These are phyloP conservation scores for Flaveria robusta DNA, from an alignment of 129 eudicot species.

Conservation along the genomic window DNA sequence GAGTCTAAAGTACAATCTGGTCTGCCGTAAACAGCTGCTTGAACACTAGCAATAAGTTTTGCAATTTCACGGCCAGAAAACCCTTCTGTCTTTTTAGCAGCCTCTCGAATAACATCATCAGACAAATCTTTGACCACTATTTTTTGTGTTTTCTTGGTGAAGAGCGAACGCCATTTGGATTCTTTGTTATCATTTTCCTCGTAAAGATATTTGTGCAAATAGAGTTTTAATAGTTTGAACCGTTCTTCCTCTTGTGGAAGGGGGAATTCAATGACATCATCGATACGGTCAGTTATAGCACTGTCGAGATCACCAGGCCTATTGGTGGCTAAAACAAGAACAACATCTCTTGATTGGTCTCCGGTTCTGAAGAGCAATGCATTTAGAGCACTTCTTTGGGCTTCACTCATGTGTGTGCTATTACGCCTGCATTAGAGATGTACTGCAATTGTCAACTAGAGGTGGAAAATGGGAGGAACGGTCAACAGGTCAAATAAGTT, in stretches of 20 bases:
- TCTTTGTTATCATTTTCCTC: conserved; percentile 39
- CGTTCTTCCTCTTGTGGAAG: conserved; percentile 90
- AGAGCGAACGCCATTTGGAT: conserved; percentile 55
- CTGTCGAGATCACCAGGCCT: conserved; percentile 94
- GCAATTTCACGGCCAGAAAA: conserved; percentile 98
- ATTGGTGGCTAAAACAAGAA: conserved; percentile 96
- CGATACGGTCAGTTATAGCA: conserved; percentile 95
- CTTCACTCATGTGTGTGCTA: conserved; percentile 99
- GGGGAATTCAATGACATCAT: conserved; percentile 94
- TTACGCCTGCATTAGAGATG: conserved; percentile 61
- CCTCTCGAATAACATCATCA: conserved; percentile 78
- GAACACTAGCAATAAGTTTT: conserved; percentile 87
- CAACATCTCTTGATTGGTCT: conserved; percentile 97
- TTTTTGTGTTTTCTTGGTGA: conserved; percentile 59
- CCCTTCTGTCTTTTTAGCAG: conserved; percentile 82
- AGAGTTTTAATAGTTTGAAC: conserved; percentile 73
- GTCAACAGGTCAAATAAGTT: not conserved
- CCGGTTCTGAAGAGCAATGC: conserved; percentile 97
- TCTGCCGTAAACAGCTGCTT: conserved; percentile 96
- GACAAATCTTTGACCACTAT: conserved; percentile 71
- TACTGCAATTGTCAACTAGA: conserved; percentile 6
- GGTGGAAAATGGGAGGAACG: not conserved
- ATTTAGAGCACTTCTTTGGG: conserved; percentile 92
- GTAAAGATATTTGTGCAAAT: conserved; percentile 68
- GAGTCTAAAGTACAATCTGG: conserved; percentile 87